These are phyloP conservation scores for Stromatinia cepivora DNA, from an alignment of 2,329 filamentous ascomycete genomes.

Conservation along the genomic window DNA sequence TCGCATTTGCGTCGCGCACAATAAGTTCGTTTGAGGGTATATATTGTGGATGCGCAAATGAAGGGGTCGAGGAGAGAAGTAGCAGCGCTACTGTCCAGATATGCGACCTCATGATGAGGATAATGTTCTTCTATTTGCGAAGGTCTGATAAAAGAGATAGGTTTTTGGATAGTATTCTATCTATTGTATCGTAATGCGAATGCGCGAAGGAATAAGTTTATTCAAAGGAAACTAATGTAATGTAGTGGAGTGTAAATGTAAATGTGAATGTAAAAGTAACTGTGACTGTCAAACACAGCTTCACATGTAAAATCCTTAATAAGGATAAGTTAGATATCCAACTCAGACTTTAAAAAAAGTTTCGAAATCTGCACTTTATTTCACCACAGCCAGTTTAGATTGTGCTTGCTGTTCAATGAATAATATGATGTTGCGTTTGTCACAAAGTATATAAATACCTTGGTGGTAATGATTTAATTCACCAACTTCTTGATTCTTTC, in stretches of 20 bases:
- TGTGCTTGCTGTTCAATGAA: background rate
- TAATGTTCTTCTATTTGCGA: background rate
- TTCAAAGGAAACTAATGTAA: too few species aligned
- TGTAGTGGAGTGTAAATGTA: too few species aligned
- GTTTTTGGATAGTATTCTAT: background rate
- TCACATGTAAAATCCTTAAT: background rate
- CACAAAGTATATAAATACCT: too few species aligned
- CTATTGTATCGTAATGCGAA: too few species aligned
- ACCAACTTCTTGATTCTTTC: too few species aligned
- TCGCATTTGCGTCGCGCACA: slow-evolving; percentile 26
- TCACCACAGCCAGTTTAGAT: background rate
- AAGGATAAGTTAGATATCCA: background rate
- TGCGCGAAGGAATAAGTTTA: too few species aligned
- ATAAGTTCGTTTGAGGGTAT: slow-evolving; percentile 27
- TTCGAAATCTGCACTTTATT: background rate
- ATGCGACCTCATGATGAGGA: slow-evolving; percentile 29
- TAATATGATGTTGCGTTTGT: too few species aligned
- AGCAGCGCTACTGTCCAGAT: slow-evolving; percentile 29
- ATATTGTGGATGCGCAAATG: slow-evolving; percentile 32
- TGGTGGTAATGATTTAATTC: too few species aligned
- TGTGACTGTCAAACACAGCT: background rate
- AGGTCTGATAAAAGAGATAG: background rate
- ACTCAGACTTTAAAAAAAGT: background rate
- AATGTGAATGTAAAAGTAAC: background rate
- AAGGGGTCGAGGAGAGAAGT: slow-evolving; percentile 25